A percentile compares a stretch with the other conserved stretches of the same genome.
phyloP scores from a whole-genome alignment of 2,329 filamentous ascomycete genomes.

The Pyrenochaeta sp. region DNA sequence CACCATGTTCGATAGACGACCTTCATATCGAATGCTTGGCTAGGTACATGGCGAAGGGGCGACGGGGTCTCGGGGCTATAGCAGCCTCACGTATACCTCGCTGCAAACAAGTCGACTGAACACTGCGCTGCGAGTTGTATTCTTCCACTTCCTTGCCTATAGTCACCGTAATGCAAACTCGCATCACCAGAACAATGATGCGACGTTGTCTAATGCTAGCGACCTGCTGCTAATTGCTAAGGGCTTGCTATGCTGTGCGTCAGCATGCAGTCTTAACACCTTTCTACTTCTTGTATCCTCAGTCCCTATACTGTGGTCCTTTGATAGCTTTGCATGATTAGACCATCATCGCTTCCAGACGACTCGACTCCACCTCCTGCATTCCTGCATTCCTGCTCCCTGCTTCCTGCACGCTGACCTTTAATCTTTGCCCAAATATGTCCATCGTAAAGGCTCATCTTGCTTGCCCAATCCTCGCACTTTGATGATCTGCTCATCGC shows the following conservation, averaged over 20 bases:
- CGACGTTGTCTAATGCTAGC: slow-evolving; percentile 10
- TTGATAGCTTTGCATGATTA: slow-evolving; percentile 14
- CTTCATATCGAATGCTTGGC: slow-evolving; percentile 26
- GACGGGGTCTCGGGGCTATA: slow-evolving; percentile 29
- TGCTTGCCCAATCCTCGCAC: slow-evolving; percentile 52
- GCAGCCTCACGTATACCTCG: slow-evolving; percentile 40
- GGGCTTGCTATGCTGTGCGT: slow-evolving; percentile 10
- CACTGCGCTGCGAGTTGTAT: not conserved
- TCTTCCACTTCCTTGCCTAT: slow-evolving; percentile 22
- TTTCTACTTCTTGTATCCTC: slow-evolving; percentile 4
- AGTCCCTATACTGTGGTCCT: slow-evolving; percentile 4
- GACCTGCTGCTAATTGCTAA: slow-evolving; percentile 19
- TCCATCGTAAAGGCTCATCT: slow-evolving; percentile 54
- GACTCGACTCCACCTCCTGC: not conserved
- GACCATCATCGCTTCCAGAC: slow-evolving; percentile 7
- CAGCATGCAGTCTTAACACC: slow-evolving; percentile 15
- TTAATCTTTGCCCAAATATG: slow-evolving; percentile 53
- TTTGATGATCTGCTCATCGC: slow-evolving; percentile 61
- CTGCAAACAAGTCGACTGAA: slow-evolving; percentile 14
- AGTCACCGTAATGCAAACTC: slow-evolving; percentile 24
- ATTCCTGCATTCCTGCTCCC: not conserved
- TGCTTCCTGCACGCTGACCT: slow-evolving; percentile 12
- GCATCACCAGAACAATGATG: slow-evolving; percentile 1
- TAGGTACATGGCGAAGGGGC: slow-evolving; percentile 12
- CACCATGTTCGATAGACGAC: slow-evolving; percentile 24